Evolutionary conservation across 202 grass and related monocot species (phyloP), one percentile per base, ranked within the genome.

Genomic region (Setaria italica): DNA sequence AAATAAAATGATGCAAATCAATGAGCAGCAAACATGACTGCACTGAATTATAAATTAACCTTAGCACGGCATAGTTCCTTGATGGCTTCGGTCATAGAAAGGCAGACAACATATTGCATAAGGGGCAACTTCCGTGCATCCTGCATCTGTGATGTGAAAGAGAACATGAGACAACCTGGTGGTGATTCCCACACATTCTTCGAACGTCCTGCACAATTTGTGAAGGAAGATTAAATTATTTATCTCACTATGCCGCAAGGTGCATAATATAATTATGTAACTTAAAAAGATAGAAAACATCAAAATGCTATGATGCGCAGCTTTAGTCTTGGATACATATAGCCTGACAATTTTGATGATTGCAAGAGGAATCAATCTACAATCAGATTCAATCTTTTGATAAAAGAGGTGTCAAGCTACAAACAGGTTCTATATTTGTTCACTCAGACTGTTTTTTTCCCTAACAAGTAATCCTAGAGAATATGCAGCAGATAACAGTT

Each of bases 151-250:
- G 91, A 87, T 56, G 91, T 92, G 86, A 99, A 99, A 42, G 96
- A 99, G 90, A 99, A 99, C 72, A 99, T 86, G 46, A 99, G 88
- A 67, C 96, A 99, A 7, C 96, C 93, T 46, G 85, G 68, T 65
- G 96, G 96, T 1, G 96, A 99, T 48, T 99, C 96, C 96, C 93
- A 99, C 29, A 92, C 85, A 80, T 99, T 99, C 76, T 94, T 89
- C 0, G 90, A 91, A 20, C 97, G 87, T 7, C 93, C 93, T 96
- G 70, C 69, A 81, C 7, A 47, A 82, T 62, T 85, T 6, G 4
- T 72, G 7, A 10, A 9, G 3, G 14, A 47, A 30, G 11, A 80
- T 72, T 17, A 90, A 50, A 46, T 30, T 9, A 9, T 8, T 78
- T 13, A 78, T 43, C 14, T 32, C 3, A n/a, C 34, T 4, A 32